phyloP scores from a whole-genome alignment of 768 basidiomycete species.

The Podaxis sp. region DNA sequence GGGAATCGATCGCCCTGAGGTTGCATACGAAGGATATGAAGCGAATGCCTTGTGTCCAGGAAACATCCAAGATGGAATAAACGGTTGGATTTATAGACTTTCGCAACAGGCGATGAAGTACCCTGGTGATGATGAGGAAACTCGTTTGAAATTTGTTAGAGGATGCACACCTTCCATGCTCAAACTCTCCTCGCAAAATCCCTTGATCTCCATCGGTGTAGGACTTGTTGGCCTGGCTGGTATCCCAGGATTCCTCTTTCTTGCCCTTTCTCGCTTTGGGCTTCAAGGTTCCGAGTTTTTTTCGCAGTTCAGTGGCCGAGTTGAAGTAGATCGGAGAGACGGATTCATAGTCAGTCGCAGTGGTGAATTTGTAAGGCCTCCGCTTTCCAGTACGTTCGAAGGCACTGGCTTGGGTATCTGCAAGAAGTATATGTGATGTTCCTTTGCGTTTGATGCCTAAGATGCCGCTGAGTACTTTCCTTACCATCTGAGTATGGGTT shows the following conservation, averaged over 20 bases:
- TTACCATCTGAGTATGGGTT: background rate
- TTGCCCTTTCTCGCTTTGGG: slow-evolving; percentile 32
- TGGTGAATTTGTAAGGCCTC: slow-evolving; percentile 10
- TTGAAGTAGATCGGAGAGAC: slow-evolving; percentile 45
- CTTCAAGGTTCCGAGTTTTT: slow-evolving; percentile 33
- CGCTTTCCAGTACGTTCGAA: slow-evolving; percentile 14
- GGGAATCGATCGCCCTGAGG: slow-evolving; percentile 19
- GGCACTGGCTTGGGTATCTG: slow-evolving; percentile 23
- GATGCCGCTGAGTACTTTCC: background rate
- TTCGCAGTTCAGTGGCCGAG: slow-evolving; percentile 22
- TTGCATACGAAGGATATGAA: slow-evolving; percentile 25
- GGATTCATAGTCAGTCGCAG: slow-evolving; percentile 32
- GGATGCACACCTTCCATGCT: slow-evolving; percentile 38
- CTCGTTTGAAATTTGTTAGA: background rate
- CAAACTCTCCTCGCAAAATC: slow-evolving; percentile 36
- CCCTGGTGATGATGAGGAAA: slow-evolving; percentile 10
- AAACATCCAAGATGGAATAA: slow-evolving; percentile 18
- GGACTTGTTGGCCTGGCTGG: slow-evolving; percentile 38
- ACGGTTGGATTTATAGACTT: slow-evolving; percentile 13
- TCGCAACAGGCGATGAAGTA: slow-evolving; percentile 20
- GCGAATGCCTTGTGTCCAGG: slow-evolving; percentile 20
- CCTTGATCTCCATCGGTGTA: slow-evolving; percentile 23
- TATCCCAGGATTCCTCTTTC: slow-evolving; percentile 23
- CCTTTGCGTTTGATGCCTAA: slow-evolving; percentile 41
- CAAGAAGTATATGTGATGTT: slow-evolving; percentile 42